Conservation (phyloP, 768 basidiomycete species). For the Hygrophorus pudorinus region DNA sequence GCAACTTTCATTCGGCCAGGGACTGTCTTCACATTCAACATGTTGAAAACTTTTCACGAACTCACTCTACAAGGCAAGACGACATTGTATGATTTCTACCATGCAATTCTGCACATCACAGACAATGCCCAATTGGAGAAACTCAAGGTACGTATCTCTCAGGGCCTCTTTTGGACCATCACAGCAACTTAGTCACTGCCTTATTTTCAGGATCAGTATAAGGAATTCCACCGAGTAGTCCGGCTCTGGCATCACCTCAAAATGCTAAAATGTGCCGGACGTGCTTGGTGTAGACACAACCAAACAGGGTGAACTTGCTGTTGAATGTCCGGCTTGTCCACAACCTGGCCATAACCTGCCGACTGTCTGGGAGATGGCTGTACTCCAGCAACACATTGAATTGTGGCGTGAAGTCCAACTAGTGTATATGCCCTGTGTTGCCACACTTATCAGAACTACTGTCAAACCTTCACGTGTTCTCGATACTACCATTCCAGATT, state of each 20-base stretch:
- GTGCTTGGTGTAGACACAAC: conserved; percentile 9
- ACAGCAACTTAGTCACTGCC: no score
- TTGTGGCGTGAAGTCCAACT: conserved; percentile 8
- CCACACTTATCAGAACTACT: not conserved
- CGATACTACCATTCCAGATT: no score
- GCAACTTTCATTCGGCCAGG: conserved; percentile 10
- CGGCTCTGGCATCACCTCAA: conserved; percentile 13
- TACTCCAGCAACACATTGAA: conserved; percentile 9
- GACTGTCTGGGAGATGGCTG: conserved; percentile 6
- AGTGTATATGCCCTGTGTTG: conserved; percentile 7
- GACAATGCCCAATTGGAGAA: conserved; percentile 9
- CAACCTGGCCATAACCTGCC: conserved; percentile 14
- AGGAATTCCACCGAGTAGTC: not conserved
- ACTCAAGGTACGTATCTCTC: no score
- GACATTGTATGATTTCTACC: conserved; percentile 14
- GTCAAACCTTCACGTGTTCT: no score
- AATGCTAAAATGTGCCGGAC: conserved; percentile 14
- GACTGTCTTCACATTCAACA: conserved; percentile 4
- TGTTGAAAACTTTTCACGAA: conserved; percentile 2
- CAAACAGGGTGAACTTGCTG: conserved; percentile 9
- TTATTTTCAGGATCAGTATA: conserved; percentile 4
- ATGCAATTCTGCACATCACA: conserved; percentile 7
- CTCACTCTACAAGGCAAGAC: conserved; percentile 5
- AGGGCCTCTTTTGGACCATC: no score
- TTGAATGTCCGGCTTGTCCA: conserved; percentile 18